Percentiles rank a stretch among this genome's conserved stretches.
Conservation (phyloP, 768 basidiomycete genomes). For the Leccinum barrowsii region DNA sequence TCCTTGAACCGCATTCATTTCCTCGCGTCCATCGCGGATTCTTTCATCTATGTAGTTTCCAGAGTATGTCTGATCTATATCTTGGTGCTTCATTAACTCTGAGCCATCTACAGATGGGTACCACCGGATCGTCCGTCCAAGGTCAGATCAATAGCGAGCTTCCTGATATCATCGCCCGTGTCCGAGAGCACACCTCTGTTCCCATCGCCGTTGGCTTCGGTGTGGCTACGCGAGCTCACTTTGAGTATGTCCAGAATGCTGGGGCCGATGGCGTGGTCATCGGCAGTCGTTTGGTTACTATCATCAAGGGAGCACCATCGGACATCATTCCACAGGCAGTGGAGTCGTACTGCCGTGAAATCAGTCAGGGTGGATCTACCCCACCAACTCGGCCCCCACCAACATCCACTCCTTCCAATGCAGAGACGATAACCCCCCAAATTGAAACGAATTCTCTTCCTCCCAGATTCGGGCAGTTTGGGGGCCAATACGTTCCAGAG, state of each 20-base stretch:
- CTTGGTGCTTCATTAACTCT: not conserved
- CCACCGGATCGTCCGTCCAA: conserved; percentile 84
- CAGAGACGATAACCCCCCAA: conserved; percentile 15
- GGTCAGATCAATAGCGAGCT: conserved; percentile 71
- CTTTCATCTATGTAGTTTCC: conserved; percentile 98
- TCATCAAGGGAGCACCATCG: conserved; percentile 65
- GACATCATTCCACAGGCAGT: conserved; percentile 52
- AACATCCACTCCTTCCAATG: not conserved
- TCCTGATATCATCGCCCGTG: conserved; percentile 78
- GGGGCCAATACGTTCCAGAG: conserved; percentile 97
- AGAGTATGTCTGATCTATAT: conserved; percentile 50
- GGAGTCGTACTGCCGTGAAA: conserved; percentile 69
- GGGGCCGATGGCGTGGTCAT: conserved; percentile 97
- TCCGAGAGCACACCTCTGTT: conserved; percentile 72
- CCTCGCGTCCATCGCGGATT: conserved; percentile 89
- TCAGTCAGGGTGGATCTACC: conserved; percentile 45
- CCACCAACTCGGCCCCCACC: conserved; percentile 6
- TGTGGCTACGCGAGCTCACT: conserved; percentile 86
- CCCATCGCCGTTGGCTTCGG: conserved; percentile 97
- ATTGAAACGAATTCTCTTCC: conserved; percentile 54
- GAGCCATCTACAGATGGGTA: conserved; percentile 75
- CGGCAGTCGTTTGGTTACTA: conserved; percentile 77
- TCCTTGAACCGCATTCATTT: conserved; percentile 84
- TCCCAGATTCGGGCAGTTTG: conserved; percentile 88
- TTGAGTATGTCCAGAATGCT: conserved; percentile 76